Base-by-base conservation (phyloP, 2,329 filamentous ascomycete genomes). In the Trichophyton equinum region DNA sequence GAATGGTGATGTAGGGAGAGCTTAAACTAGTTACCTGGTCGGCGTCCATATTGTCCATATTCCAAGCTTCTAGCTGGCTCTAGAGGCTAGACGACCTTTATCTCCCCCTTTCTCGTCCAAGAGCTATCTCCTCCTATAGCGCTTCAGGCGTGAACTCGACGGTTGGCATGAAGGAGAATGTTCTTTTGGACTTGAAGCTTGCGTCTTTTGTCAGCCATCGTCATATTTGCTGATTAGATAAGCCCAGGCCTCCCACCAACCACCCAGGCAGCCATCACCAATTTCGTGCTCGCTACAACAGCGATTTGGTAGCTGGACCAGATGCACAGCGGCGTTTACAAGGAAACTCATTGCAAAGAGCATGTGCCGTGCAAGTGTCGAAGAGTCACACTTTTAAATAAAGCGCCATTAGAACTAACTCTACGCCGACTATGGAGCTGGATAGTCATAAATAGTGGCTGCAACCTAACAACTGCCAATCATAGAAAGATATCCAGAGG, bases 41-140 rank as follows among this genome's bases (percentile, higher is more conserved):
- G 9, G 55, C 33, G 30, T 57, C 55, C 55, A 57, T 57, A 7
- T 53, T 25, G 49, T 53, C 49, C 49, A 53, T 53, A 25, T 27
- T 30, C 9, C 6, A 47, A 33, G 49, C 22, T 27, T 18, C 46
- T 11, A 11, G 46, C 9, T 20, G 13, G 15, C 25, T 53, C 27
- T n/a, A 6, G n/a, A 53, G 33, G 27, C 5, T 6, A 30, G 25
- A 30, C 13, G 27, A 9, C 33, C 11, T 13, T 38, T 38, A 7
- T 38, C 33, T 38, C 33, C 33, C 9, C 13, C 11, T 38, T 3
- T 38, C 9, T 38, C 33, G 1, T 38, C 33, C 33, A 13, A 38
- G 33, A 18, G 25, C 22, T 53, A 22, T n/a, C n/a, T 15, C 30
- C 27, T 53, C 8, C 15, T 44, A n/a, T 44, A 6, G n/a, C n/a